Percentiles rank a stretch among this genome's conserved stretches.
These are phyloP conservation scores for Mycotypha africana DNA, from an alignment of 371 early-diverging fungal genomes.

Conservation along the genomic window DNA sequence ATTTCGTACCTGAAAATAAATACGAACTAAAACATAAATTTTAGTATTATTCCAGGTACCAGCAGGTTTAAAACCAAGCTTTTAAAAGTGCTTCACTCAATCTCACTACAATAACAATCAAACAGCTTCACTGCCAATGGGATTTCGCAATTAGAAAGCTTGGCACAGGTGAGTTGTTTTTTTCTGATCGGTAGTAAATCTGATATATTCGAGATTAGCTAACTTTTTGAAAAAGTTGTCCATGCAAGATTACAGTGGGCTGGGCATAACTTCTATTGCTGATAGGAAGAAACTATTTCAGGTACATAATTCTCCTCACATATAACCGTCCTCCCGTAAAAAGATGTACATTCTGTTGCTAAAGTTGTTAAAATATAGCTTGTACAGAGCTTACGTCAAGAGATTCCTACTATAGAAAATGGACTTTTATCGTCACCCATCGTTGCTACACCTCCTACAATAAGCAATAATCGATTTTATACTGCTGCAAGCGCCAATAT, in stretches of 20 bases:
- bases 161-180: slow-evolving; percentile 33
- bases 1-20: background rate
- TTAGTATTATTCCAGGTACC: slow-evolving; percentile 27
- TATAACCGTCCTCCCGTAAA: no score
- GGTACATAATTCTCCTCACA: no score
- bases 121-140: slow-evolving; percentile 47
- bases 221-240: slow-evolving; percentile 39
- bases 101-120: background rate
- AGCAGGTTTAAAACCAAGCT: background rate
- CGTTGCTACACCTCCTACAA: background rate
- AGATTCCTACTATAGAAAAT: slow-evolving; percentile 27
- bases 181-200: no score
- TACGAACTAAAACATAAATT: background rate
- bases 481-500: background rate
- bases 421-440: slow-evolving; percentile 18
- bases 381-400: slow-evolving; percentile 36
- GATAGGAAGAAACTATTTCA: slow-evolving; percentile 67
- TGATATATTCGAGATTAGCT: background rate
- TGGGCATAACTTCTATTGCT: slow-evolving; percentile 69
- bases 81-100: background rate
- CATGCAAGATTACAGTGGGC: slow-evolving; percentile 69
- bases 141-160: slow-evolving; percentile 46
- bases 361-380: no score
- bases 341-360: no score
- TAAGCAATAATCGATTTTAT: slow-evolving; percentile 6